phyloP scores from a whole-genome alignment of 495 filamentous ascomycete genomes.

The Neurospora pannonica region DNA sequence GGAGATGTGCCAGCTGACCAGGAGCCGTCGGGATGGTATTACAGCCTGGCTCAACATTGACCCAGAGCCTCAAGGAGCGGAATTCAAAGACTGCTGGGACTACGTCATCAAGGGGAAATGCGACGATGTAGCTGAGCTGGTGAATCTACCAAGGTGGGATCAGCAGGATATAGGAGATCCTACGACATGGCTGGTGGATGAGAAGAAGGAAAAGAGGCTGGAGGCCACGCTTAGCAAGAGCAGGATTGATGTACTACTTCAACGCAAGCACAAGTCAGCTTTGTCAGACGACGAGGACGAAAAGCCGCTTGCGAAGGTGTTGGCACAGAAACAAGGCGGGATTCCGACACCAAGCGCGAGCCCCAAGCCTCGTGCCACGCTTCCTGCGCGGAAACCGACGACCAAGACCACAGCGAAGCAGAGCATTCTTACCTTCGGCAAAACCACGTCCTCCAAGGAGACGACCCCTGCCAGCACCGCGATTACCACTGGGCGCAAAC shows the following conservation, averaged over 20 bases:
- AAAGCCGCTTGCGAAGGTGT: constrained; percentile 11
- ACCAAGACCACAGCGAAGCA: constrained; percentile 26
- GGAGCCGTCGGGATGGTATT: constrained; percentile 74
- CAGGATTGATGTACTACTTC: constrained; percentile 30
- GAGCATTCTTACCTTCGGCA: constrained; percentile 26
- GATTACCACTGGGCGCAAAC: constrained; percentile 10
- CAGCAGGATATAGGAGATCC: constrained; percentile 39
- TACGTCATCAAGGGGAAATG: constrained; percentile 77
- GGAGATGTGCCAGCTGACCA: constrained; percentile 76
- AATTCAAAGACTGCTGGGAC: constrained; percentile 89
- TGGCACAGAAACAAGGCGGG: constrained; percentile 22
- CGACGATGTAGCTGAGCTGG: constrained; percentile 74
- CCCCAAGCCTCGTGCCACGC: constrained; percentile 41
- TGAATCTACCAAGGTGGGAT: constrained; percentile 67
- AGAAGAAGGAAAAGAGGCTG: constrained; percentile 27
- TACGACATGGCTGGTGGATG: constrained; percentile 28
- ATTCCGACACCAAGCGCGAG: constrained; percentile 59
- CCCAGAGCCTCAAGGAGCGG: constrained; percentile 65
- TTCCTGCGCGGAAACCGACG: constrained; percentile 26
- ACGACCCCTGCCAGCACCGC: constrained; percentile 3
- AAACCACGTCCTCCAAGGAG: constrained; percentile 4
- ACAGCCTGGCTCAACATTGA: constrained; percentile 93
- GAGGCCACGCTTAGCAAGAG: constrained; percentile 22
- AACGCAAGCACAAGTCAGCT: constrained; percentile 21
- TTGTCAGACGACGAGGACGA: constrained; percentile 13